Evolutionary conservation across 768 basidiomycete genomes (phyloP), one percentile per base, ranked within the genome.

Genomic region (Grammothele lineata): DNA sequence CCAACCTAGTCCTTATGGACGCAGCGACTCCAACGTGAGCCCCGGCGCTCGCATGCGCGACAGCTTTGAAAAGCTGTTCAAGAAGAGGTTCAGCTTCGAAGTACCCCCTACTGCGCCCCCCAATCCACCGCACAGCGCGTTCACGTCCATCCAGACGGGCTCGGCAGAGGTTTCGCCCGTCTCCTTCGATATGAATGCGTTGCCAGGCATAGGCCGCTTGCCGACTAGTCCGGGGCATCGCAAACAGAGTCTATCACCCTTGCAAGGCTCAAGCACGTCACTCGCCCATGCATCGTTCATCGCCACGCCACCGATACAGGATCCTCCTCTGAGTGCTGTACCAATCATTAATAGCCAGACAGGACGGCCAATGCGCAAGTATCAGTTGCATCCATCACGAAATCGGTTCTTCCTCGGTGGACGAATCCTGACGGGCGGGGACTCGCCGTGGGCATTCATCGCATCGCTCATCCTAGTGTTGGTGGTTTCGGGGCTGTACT

Each of bases 371-470:
- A 55, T 78, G 42, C 77, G 77, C 26, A 80, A 80, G 43, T 83
- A 85, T 64, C 68, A 82, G 53, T 64, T 73, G 17, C 81, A 89
- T 60, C 79, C 82, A 1, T 88, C 88, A 3, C 71, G 80, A 46
- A 93, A 92, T 66, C 70, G 70, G 34, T 95, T 92, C 67, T 85
- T 86, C 61, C 70, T 86, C 45, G 54, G 71, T 1, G 93, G 94
- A 0, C 77, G 71, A 47, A 50, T 92, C 9, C 65, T 98, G 55
- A 89, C 86, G 0, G 92, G 93, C 6, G 91, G 91, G 1, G 95
- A 97, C 67, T 78, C 80, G 17, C 85, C 86, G 0, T 82, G 80
- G 71, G 91, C 94, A 4, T 90, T 98, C 55, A 57, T 90, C 2
- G 76, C 73, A 0, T 78, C 78, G 6, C 67, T 94, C 40, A 60